Conservation (phyloP, 306 rosid species). For the Prunus campanulata region DNA sequence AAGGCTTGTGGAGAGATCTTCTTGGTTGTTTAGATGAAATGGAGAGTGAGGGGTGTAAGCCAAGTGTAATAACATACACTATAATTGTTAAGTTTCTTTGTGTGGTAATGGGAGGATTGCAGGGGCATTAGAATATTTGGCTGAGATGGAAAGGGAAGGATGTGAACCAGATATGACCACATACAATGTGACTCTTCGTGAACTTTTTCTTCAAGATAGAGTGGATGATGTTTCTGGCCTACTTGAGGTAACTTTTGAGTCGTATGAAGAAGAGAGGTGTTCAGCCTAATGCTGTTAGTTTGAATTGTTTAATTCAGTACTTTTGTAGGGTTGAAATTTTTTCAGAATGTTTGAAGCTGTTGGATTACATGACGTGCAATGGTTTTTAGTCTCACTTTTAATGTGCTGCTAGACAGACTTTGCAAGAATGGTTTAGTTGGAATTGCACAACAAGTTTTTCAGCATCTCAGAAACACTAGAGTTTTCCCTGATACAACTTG, state of each 20-base stretch:
- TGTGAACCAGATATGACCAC: conserved; percentile 43
- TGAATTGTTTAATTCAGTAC: conserved; percentile 41
- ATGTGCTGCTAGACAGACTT: conserved; percentile 32
- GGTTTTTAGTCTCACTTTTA: conserved; percentile 31
- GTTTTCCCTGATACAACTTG: conserved; percentile 17
- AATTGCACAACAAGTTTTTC: conserved; percentile 25
- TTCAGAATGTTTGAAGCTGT: conserved; percentile 33
- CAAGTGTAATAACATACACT: conserved; percentile 41
- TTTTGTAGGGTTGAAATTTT: conserved; percentile 25
- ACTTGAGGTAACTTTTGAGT: conserved; percentile 18
- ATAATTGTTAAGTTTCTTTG: conserved; percentile 38
- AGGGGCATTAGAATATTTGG: conserved; percentile 30
- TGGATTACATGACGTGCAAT: conserved; percentile 27
- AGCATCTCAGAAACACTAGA: conserved; percentile 14
- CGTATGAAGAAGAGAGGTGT: conserved; percentile 33
- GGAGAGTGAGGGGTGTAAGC: conserved; percentile 38
- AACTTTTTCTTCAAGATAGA: conserved; percentile 44
- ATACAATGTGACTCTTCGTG: conserved; percentile 41
- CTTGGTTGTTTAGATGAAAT: conserved; percentile 31
- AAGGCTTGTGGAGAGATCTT: conserved; percentile 33
- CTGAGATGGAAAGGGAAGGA: conserved; percentile 40
- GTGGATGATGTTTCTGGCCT: conserved; percentile 22
- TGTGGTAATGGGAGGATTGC: conserved; percentile 39
- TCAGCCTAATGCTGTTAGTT: conserved; percentile 31
- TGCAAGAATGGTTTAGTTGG: conserved; percentile 32